These are phyloP conservation scores for Trichoderma parareesei DNA, from an alignment of 495 filamentous ascomycete species.

Conservation along the genomic window DNA sequence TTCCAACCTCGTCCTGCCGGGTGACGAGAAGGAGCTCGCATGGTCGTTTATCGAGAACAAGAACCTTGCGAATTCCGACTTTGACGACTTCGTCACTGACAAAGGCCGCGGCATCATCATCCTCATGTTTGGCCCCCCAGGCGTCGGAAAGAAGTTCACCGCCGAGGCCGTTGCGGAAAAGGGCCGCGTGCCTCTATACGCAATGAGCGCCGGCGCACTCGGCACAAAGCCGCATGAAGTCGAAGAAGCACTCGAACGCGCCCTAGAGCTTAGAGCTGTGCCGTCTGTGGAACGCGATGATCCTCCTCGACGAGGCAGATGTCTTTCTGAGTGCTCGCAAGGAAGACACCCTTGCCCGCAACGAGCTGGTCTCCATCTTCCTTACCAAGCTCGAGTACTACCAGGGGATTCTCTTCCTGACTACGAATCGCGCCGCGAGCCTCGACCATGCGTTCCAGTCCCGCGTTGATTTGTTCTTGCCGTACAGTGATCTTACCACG, in stretches of 20 bases:
- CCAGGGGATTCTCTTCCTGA: slow-evolving; percentile 34
- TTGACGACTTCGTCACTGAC: slow-evolving; percentile 51
- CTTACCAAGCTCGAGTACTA: slow-evolving; percentile 41
- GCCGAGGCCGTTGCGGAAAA: slow-evolving; percentile 43
- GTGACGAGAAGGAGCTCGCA: slow-evolving; percentile 45
- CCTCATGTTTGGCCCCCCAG: slow-evolving; percentile 50
- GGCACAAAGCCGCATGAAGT: slow-evolving; percentile 30
- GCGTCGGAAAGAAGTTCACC: slow-evolving; percentile 52
- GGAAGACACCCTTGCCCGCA: slow-evolving; percentile 31
- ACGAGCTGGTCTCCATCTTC: slow-evolving; percentile 37
- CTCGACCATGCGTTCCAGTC: slow-evolving; percentile 39
- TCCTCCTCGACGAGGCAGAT: slow-evolving; percentile 14
- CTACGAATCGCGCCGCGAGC: slow-evolving; percentile 24
- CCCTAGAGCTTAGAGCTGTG: slow-evolving; percentile 36
- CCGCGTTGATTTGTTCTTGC: slow-evolving; percentile 34
- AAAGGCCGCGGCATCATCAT: slow-evolving; percentile 54
- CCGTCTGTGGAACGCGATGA: slow-evolving; percentile 24
- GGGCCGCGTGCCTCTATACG: slow-evolving; percentile 33
- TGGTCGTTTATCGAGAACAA: slow-evolving; percentile 43
- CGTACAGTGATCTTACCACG: slow-evolving; percentile 18
- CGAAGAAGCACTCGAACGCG: slow-evolving; percentile 32
- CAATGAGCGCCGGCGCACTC: slow-evolving; percentile 39
- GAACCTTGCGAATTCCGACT: slow-evolving; percentile 39
- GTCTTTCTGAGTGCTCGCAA: slow-evolving; percentile 31
- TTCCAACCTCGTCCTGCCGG: slow-evolving; percentile 42